phyloP scores from a whole-genome alignment of 2,329 filamentous ascomycete genomes.

The Cytospora mali region DNA sequence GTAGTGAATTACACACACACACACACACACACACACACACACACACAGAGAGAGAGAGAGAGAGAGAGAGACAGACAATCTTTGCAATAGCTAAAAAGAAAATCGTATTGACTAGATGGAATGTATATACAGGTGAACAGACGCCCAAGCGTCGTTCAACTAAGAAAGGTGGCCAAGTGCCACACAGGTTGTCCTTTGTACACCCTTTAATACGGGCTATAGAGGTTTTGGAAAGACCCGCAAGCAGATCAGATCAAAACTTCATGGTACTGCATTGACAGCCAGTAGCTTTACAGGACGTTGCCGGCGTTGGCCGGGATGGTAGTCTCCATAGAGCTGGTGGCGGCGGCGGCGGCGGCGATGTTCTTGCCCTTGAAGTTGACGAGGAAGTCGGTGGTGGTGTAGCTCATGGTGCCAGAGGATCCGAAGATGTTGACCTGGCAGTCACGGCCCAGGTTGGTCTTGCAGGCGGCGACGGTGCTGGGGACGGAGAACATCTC shows the following conservation, averaged over 20 bases:
- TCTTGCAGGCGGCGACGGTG: constrained; percentile 44
- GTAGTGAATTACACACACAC: too few relatives aligned
- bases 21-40: too few relatives aligned
- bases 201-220: neutral
- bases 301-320: constrained; percentile 23
- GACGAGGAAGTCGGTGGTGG: constrained; percentile 25
- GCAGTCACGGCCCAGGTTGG: constrained; percentile 52
- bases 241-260: neutral
- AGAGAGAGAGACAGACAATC: too few relatives aligned
- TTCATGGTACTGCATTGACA: neutral
- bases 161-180: neutral
- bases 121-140: neutral
- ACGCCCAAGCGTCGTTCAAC: neutral
- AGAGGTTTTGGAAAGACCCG: neutral
- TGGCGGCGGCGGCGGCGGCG: constrained; percentile 20
- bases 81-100: too few relatives aligned
- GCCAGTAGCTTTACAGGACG: constrained; percentile 14
- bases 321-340: constrained; percentile 16
- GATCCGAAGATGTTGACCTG: constrained; percentile 45
- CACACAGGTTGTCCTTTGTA: neutral
- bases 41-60: too few relatives aligned
- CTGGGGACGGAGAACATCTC: constrained; percentile 31
- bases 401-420: constrained; percentile 16
- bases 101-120: neutral
- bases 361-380: constrained; percentile 30